These are phyloP conservation scores for Penicillium malachiteum DNA, from an alignment of 495 filamentous ascomycete species.

Conservation along the genomic window DNA sequence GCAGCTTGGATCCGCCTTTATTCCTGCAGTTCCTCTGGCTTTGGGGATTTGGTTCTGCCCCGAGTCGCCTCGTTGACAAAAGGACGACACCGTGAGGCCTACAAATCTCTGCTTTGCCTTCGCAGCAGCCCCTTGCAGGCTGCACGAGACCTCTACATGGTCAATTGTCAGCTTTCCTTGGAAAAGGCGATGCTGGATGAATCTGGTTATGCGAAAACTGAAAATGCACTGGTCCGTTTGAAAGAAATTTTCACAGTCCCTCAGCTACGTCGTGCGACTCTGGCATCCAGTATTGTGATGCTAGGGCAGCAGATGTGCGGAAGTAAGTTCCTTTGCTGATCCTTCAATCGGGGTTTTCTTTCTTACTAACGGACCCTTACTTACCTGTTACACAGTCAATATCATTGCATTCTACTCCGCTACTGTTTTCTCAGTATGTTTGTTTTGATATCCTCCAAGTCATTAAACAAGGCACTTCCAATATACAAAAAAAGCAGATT, in stretches of 20 bases:
- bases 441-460: neutral
- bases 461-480: too few species aligned
- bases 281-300: constrained; percentile 62
- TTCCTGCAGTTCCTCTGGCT: constrained; percentile 68
- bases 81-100: constrained; percentile 60
- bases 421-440: constrained; percentile 56
- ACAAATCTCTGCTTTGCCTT: constrained; percentile 57
- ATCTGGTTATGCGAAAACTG: constrained; percentile 19
- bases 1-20: constrained; percentile 75
- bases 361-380: neutral
- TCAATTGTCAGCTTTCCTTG: constrained; percentile 56
- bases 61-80: constrained; percentile 55
- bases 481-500: too few species aligned
- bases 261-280: constrained; percentile 54
- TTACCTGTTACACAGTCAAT: constrained; percentile 41
- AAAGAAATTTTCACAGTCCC: constrained; percentile 57
- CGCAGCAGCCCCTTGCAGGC: constrained; percentile 67
- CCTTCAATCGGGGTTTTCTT: neutral
- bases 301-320: constrained; percentile 86
- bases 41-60: constrained; percentile 71
- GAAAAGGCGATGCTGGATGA: constrained; percentile 33
- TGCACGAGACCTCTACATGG: constrained; percentile 74
- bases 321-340: constrained; percentile 34
- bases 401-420: constrained; percentile 86
- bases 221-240: constrained; percentile 47